Conservation (phyloP, 2,329 filamentous ascomycete species). For the Teratosphaeria gauchensis region DNA sequence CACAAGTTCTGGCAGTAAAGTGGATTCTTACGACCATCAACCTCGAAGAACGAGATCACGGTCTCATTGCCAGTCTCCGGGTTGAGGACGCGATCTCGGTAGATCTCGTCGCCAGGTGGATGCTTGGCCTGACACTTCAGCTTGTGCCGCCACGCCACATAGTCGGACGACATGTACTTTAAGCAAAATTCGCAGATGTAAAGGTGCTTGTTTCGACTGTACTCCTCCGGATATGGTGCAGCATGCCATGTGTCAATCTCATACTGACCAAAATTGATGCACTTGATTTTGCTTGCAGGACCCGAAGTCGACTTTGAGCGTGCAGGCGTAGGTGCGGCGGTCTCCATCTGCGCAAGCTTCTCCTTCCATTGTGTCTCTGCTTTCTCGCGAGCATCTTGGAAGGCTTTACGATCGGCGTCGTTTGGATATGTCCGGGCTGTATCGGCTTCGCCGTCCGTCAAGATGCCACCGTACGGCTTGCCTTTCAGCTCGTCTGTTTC, state of each 20-base stretch:
- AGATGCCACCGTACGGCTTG: slow-evolving; percentile 90
- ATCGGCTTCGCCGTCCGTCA: slow-evolving; percentile 81
- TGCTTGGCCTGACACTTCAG: slow-evolving; percentile 91
- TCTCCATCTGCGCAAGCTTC: slow-evolving; percentile 52
- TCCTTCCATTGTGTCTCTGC: slow-evolving; percentile 88
- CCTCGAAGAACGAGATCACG: slow-evolving; percentile 75
- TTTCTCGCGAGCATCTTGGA: slow-evolving; percentile 80
- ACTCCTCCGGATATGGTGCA: slow-evolving; percentile 95
- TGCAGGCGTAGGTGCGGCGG: slow-evolving; percentile 48
- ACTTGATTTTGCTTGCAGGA: slow-evolving; percentile 92
- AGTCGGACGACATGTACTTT: slow-evolving; percentile 99
- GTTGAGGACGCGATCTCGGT: slow-evolving; percentile 69
- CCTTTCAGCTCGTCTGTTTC: slow-evolving; percentile 82
- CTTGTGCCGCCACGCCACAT: slow-evolving; percentile 96
- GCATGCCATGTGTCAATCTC: slow-evolving; percentile 99
- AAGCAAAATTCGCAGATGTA: slow-evolving; percentile 99
- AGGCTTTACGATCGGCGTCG: slow-evolving; percentile 69
- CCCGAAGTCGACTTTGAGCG: slow-evolving; percentile 56
- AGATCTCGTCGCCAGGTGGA: slow-evolving; percentile 95
- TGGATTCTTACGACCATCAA: slow-evolving; percentile 91
- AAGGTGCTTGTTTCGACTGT: slow-evolving; percentile 90
- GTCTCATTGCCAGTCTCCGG: slow-evolving; percentile 25
- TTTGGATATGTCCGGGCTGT: slow-evolving; percentile 80
- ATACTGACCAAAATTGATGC: slow-evolving; percentile 93
- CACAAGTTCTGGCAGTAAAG: slow-evolving; percentile 99